Evolutionary conservation across 257 asterid species (phyloP), one percentile per base, ranked within the genome.

Genomic region (Solanum acaule): DNA sequence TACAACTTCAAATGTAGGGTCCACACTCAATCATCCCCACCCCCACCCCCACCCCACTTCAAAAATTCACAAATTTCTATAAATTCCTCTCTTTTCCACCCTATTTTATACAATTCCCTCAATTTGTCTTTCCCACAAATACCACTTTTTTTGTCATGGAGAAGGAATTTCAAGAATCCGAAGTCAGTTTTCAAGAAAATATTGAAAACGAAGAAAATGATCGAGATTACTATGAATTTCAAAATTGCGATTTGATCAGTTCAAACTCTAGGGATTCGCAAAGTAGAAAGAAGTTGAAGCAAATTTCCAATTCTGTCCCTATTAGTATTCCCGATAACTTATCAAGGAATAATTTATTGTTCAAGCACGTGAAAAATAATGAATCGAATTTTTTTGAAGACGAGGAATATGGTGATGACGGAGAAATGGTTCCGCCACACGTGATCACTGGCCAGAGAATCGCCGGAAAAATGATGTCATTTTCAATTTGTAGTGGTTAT

Each of bases 361-460:
- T 88, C 86, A 77, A 83, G 77, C 85, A 52, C 33, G 22, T 83
- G n/a, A 20, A 85, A 37, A 44, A 23, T 34, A 18, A 61, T 14
- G 29, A 44, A 23, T n/a, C 18, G 1, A 25, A 12, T 2, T 49
- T 34, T n/a, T 49, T 88, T 2, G 87, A 89, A 16, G 83, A 52
- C 23, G 61, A 6, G 9, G 61, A 52, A 52, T 52, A 52, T 6
- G 85, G 33, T 6, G 89, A 85, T 6, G 65, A 56, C 0, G 89
- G 88, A 20, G 99, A 96, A 82, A 90, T 95, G 89, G 94, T 93
- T 87, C 99, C 99, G 14, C 99, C 98, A 6, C 99, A 96, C 49
- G 90, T 95, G 23, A 94, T 94, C 85, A 88, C 92, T 15, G 93
- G 95, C 67, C 93, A 94, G 91, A 95, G 98, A 90, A 91, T 93